phyloP scores from a whole-genome alignment of 345 rosid species.

The Triadica sebifera region DNA sequence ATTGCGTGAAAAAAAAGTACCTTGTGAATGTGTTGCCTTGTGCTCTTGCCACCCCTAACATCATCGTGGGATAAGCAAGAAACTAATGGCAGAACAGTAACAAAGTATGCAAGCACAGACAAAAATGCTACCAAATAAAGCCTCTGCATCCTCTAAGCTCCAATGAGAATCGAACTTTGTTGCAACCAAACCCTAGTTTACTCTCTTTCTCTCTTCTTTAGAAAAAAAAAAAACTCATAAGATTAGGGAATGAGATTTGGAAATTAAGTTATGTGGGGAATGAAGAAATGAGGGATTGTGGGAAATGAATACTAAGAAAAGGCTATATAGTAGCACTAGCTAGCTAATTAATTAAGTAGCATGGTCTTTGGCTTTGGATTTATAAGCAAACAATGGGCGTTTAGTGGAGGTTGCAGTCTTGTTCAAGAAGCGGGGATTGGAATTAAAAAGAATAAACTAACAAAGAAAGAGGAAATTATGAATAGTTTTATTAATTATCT shows the following conservation, averaged over 20 bases:
- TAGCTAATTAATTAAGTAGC: background rate
- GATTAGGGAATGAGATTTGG: background rate
- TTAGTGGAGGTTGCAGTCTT: constrained; percentile 21
- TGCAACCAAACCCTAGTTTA: background rate
- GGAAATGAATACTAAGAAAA: background rate
- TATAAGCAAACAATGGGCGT: constrained; percentile 12
- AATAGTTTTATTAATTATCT: constrained; percentile 11
- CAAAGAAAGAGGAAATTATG: constrained; percentile 14
- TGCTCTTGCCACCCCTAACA: constrained; percentile 17
- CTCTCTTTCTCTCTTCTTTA: background rate
- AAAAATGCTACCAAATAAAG: constrained; percentile 12
- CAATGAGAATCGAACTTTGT: background rate
- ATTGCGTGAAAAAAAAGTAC: constrained; percentile 14
- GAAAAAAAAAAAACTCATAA: background rate
- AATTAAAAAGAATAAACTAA: background rate
- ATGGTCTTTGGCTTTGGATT: background rate
- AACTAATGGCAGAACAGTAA: constrained; percentile 27
- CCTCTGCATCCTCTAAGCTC: constrained; percentile 22
- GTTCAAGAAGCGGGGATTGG: background rate
- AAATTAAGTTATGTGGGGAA: background rate
- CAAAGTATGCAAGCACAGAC: constrained; percentile 14
- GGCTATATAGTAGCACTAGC: background rate
- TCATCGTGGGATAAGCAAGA: constrained; percentile 31
- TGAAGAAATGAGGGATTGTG: background rate
- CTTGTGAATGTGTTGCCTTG: constrained; percentile 27